A percentile compares a stretch with the other conserved stretches of the same genome.
These are phyloP conservation scores for Geosmithia morbida DNA, from an alignment of 2,329 filamentous ascomycete genomes.

Conservation along the genomic window DNA sequence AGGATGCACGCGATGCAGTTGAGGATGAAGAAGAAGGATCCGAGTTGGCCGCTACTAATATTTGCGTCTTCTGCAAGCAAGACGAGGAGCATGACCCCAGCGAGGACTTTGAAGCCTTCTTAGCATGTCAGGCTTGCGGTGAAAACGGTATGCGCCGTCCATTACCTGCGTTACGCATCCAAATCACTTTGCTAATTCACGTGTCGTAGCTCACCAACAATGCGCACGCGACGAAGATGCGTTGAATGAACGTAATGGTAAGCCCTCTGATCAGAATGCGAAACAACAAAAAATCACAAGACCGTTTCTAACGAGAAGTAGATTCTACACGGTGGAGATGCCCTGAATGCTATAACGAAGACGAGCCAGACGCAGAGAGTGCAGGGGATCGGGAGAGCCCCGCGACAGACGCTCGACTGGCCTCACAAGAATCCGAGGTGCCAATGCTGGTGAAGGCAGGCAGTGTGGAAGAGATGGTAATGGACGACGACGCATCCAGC, in stretches of 20 bases:
- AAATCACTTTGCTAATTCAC: constrained; percentile 21
- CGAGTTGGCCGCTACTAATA: constrained; percentile 30
- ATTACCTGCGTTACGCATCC: neutral
- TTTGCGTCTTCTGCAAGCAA: constrained; percentile 62
- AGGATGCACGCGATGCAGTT: constrained; percentile 20
- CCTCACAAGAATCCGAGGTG: constrained; percentile 12
- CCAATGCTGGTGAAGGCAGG: constrained; percentile 37
- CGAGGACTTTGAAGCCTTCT: constrained; percentile 66
- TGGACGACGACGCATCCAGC: constrained; percentile 58
- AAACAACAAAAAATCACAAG: neutral
- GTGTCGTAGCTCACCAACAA: constrained; percentile 65
- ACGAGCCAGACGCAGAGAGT: constrained; percentile 14
- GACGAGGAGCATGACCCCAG: constrained; percentile 72
- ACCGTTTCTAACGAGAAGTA: constrained; percentile 8
- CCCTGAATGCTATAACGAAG: constrained; percentile 26
- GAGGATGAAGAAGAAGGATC: constrained; percentile 43
- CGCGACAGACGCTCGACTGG: constrained; percentile 4
- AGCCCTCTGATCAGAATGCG: constrained; percentile 5
- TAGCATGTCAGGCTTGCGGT: constrained; percentile 64
- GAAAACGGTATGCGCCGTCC: constrained; percentile 56
- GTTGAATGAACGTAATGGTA: constrained; percentile 18
- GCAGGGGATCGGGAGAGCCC: constrained; percentile 1
- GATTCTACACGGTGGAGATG: constrained; percentile 34
- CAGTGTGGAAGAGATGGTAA: constrained; percentile 32
- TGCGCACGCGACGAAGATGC: constrained; percentile 58